A percentile compares a stretch with the other conserved stretches of the same genome.
Conservation (phyloP, 176 grass and related monocot genomes). For the Olyra latifolia region DNA sequence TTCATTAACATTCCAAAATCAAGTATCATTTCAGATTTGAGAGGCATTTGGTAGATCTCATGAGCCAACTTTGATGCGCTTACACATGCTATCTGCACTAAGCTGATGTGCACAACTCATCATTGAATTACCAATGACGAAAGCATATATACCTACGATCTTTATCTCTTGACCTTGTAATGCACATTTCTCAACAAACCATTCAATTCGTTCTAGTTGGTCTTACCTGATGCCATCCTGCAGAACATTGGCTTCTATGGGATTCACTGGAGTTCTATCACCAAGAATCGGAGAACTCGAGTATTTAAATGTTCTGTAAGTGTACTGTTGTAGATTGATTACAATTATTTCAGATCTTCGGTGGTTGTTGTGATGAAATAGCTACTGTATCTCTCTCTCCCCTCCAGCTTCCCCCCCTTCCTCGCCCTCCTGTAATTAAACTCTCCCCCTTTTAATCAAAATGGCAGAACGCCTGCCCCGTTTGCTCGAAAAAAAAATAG, state of each 20-base stretch:
- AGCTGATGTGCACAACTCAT: constrained; percentile 7
- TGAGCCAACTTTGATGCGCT: neutral
- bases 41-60: constrained; percentile 14
- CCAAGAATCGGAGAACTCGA: constrained; percentile 85
- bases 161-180: neutral
- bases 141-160: neutral
- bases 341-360: neutral
- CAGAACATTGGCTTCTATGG: constrained; percentile 94
- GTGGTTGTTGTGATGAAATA: constrained; percentile 11
- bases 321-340: constrained; percentile 10
- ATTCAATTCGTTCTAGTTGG: constrained; percentile 14
- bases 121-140: neutral
- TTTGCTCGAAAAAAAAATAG: no score
- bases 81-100: neutral
- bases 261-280: constrained; percentile 86
- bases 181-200: neutral
- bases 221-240: constrained; percentile 25
- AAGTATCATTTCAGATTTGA: constrained; percentile 1
- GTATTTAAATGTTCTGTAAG: constrained; percentile 92
- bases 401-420: no score
- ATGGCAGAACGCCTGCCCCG: no score
- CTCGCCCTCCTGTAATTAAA: no score
- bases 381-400: constrained; percentile 23
- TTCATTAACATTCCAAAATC: no score
- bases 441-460: no score